Percentiles rank a stretch among this genome's conserved stretches.
phyloP scores from a whole-genome alignment of 352 stramenopile species.

The Elongisporangium undulatum region DNA sequence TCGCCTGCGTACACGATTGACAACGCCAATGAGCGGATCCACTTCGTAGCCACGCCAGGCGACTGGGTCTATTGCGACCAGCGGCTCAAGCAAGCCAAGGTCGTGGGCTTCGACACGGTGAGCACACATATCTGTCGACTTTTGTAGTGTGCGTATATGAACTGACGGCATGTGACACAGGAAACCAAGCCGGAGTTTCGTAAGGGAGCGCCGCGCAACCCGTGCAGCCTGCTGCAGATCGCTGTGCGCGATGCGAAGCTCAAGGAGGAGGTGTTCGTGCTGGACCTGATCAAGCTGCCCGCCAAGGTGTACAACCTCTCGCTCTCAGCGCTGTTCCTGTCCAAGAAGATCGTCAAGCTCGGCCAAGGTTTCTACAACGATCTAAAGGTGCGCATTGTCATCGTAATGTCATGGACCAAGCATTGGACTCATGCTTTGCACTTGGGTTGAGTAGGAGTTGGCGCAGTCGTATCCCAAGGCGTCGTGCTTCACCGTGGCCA shows the following conservation, averaged over 20 bases:
- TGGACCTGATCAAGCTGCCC: constrained; percentile 57
- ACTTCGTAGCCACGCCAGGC: constrained; percentile 42
- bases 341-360: constrained; percentile 60
- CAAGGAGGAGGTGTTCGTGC: constrained; percentile 67
- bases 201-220: constrained; percentile 31
- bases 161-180: constrained; percentile 15
- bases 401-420: constrained; percentile 1
- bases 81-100: constrained; percentile 33
- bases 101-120: constrained; percentile 76
- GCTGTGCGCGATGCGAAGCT: constrained; percentile 39
- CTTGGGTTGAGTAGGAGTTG: constrained; percentile 29
- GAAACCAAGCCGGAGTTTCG: constrained; percentile 61
- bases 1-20: constrained; percentile 50
- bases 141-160: constrained; percentile 7
- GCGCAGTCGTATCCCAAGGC: constrained; percentile 52
- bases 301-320: constrained; percentile 59
- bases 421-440: not conserved
- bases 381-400: constrained; percentile 27
- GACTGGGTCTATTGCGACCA: constrained; percentile 48
- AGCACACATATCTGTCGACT: constrained; percentile 7
- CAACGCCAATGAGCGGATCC: constrained; percentile 22
- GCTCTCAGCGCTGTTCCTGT: constrained; percentile 54
- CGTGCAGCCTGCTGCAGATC: constrained; percentile 58
- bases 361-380: constrained; percentile 63
- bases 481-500: constrained; percentile 64